Conservation (phyloP, 768 basidiomycete species). For the Neoboletus magnificus region DNA sequence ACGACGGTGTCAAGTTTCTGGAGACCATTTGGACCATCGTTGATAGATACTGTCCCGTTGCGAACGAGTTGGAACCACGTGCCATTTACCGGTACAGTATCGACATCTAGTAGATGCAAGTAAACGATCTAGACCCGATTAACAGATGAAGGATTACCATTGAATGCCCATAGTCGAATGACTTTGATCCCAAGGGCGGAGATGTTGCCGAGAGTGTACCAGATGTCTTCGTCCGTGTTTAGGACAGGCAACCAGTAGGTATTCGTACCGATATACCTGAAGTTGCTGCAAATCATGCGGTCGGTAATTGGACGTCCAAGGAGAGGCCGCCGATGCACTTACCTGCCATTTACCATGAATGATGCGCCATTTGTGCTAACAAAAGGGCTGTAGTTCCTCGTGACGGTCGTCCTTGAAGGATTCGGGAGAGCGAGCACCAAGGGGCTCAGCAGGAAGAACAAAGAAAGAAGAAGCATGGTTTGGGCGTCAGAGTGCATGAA, state of each 20-base stretch:
- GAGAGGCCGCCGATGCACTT: neutral
- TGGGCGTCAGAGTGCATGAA: conserved; percentile 12
- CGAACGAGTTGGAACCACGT: conserved; percentile 61
- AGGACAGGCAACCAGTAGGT: conserved; percentile 64
- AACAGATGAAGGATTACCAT: conserved; percentile 39
- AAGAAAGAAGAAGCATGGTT: conserved; percentile 38
- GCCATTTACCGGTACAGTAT: conserved; percentile 49
- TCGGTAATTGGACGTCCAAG: conserved; percentile 10
- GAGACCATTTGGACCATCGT: conserved; percentile 58
- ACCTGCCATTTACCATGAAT: conserved; percentile 58
- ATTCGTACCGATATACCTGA: conserved; percentile 53
- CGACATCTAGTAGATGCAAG: conserved; percentile 41
- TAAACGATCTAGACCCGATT: conserved; percentile 5
- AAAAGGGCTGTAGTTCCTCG: conserved; percentile 38
- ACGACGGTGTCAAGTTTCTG: conserved; percentile 61
- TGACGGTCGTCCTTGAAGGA: conserved; percentile 33
- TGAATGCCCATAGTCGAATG: conserved; percentile 70
- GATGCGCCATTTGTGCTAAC: conserved; percentile 43
- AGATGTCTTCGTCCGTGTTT: conserved; percentile 54
- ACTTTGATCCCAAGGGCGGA: conserved; percentile 53
- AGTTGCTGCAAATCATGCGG: conserved; percentile 32
- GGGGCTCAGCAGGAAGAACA: conserved; percentile 27
- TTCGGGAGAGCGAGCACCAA: conserved; percentile 30
- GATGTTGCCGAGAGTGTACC: conserved; percentile 55
- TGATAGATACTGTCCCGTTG: conserved; percentile 55